These are phyloP conservation scores for Gloeopeniophorella convolvens DNA, from an alignment of 768 basidiomycete genomes.

Conservation along the genomic window DNA sequence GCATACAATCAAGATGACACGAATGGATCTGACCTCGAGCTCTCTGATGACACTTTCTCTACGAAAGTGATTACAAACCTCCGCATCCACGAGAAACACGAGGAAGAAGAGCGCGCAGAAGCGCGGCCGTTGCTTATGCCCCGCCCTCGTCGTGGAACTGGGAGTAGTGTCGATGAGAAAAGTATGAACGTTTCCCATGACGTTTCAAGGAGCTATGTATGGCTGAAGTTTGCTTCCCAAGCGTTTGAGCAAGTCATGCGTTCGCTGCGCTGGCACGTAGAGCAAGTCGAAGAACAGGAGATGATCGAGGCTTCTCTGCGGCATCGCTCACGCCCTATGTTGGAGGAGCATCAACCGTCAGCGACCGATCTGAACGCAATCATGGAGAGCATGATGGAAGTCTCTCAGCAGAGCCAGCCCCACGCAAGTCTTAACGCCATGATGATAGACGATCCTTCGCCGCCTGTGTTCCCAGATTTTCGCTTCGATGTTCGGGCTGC, in stretches of 20 bases:
- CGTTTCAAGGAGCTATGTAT: too few relatives aligned
- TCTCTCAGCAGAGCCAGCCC: too few relatives aligned
- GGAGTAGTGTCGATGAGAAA: constrained; percentile 33
- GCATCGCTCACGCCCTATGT: too few relatives aligned
- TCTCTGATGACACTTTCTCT: constrained; percentile 34
- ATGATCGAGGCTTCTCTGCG: too few relatives aligned
- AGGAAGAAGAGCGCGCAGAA: constrained; percentile 33
- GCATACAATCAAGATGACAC: constrained; percentile 43
- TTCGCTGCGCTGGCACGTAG: constrained; percentile 33
- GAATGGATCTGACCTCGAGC: constrained; percentile 33
- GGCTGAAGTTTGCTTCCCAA: too few relatives aligned
- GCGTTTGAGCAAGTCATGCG: constrained; percentile 33
- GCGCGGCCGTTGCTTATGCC: constrained; percentile 30
- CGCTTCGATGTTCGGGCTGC: too few relatives aligned
- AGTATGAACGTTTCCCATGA: constrained; percentile 27
- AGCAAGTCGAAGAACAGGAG: constrained; percentile 40
- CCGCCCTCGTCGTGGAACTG: constrained; percentile 22
- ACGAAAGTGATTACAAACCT: constrained; percentile 31
- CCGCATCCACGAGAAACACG: constrained; percentile 31
- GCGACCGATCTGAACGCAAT: too few relatives aligned
- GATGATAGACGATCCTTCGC: too few relatives aligned
- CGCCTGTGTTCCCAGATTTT: too few relatives aligned
- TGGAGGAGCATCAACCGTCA: too few relatives aligned
- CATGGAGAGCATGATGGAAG: too few relatives aligned
- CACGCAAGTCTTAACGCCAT: too few relatives aligned